phyloP scores from a whole-genome alignment of 495 filamentous ascomycete genomes.

The Hypoxylon lenormandii region DNA sequence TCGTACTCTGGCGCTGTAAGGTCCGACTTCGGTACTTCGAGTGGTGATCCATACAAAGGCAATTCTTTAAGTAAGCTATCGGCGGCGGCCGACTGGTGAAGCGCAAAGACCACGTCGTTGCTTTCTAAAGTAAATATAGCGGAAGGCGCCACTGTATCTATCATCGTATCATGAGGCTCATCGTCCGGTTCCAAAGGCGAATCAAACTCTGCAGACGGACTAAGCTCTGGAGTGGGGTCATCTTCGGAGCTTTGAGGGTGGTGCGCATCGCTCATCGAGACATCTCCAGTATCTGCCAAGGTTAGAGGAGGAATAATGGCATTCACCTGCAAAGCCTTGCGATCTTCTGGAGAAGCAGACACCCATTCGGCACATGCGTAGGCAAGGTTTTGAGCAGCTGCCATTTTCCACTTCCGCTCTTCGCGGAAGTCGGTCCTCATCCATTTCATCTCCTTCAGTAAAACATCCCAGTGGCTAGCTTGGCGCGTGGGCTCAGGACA shows the following conservation, averaged over 20 bases:
- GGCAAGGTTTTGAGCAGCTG: conserved; percentile 79
- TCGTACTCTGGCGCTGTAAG: conserved; percentile 67
- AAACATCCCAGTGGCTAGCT: conserved; percentile 81
- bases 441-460: conserved; percentile 94
- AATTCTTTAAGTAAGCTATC: conserved; percentile 88
- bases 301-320: conserved; percentile 57
- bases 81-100: conserved; percentile 78
- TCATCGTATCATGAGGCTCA: conserved; percentile 56
- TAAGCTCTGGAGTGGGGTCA: conserved; percentile 76
- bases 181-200: conserved; percentile 63
- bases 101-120: conserved; percentile 82
- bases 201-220: conserved; percentile 68
- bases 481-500: conserved; percentile 80
- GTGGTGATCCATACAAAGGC: conserved; percentile 78
- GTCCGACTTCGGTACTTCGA: conserved; percentile 67
- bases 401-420: conserved; percentile 92
- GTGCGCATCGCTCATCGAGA: conserved; percentile 43
- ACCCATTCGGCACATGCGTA: conserved; percentile 85
- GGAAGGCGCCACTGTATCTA: conserved; percentile 70
- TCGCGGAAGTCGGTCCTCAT: conserved; percentile 95
- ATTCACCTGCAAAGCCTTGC: conserved; percentile 73
- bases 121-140: conserved; percentile 83
- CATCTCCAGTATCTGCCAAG: conserved; percentile 44
- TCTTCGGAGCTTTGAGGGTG: conserved; percentile 49
- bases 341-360: conserved; percentile 69